phyloP scores from a whole-genome alignment of 1,284 basidiomycete species.

The Cutaneotrichosporon mucoides region DNA sequence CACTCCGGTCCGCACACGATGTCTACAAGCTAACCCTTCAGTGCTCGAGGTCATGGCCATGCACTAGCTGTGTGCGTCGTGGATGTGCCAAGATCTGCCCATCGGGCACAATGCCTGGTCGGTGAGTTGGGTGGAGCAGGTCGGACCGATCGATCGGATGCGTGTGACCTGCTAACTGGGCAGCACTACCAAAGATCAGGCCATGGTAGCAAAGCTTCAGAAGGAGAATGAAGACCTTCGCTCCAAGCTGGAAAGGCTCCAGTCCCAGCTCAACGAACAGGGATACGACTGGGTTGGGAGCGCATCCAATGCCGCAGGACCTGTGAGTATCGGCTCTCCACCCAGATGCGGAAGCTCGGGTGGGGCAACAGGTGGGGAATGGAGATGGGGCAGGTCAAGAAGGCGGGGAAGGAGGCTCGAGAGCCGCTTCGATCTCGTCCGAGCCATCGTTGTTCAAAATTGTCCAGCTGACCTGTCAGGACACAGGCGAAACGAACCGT shows the following conservation, averaged over 20 bases:
- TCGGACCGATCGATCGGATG: neutral
- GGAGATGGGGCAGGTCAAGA: too few species aligned
- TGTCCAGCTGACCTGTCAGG: neutral
- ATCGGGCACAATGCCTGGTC: constrained; percentile 14
- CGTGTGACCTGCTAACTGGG: neutral
- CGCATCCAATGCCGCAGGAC: neutral
- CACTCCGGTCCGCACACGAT: neutral
- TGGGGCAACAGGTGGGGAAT: neutral
- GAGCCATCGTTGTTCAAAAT: too few species aligned
- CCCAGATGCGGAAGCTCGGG: neutral
- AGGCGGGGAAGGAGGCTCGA: too few species aligned
- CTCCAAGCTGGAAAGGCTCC: constrained; percentile 3
- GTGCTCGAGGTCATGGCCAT: constrained; percentile 27
- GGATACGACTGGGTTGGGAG: constrained; percentile 4
- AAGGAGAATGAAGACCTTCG: constrained; percentile 20
- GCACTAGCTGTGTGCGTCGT: constrained; percentile 21
- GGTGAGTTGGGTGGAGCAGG: constrained; percentile 9
- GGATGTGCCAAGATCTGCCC: constrained; percentile 25
- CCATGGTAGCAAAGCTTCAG: constrained; percentile 13
- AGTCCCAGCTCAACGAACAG: neutral
- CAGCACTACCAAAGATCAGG: constrained; percentile 18
- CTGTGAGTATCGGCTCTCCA: neutral
- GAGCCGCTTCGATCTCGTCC: too few species aligned
- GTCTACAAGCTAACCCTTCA: constrained; percentile 1
- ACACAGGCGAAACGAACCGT: neutral